A percentile compares a stretch with the other conserved stretches of the same genome.
Conservation (phyloP, 441 rosid species). For the Hura crepitans region DNA sequence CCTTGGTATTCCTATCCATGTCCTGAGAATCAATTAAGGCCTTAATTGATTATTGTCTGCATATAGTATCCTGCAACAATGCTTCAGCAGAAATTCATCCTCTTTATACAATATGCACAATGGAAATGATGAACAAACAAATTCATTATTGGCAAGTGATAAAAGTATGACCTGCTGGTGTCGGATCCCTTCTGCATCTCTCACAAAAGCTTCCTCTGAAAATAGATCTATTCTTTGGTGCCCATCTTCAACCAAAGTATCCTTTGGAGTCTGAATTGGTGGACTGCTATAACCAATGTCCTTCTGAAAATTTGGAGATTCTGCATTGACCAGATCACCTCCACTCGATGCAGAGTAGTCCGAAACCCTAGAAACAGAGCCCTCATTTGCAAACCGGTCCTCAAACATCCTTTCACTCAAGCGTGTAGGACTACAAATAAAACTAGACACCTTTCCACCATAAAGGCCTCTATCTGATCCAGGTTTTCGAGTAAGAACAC, state of each 20-base stretch:
- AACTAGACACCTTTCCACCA: conserved; percentile 61
- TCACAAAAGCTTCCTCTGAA: conserved; percentile 37
- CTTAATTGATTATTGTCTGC: not conserved
- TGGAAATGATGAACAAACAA: not conserved
- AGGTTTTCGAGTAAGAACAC: conserved; percentile 69
- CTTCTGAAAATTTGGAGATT: conserved; percentile 68
- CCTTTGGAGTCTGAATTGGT: conserved; percentile 44
- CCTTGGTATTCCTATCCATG: not conserved
- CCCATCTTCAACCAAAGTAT: conserved; percentile 36
- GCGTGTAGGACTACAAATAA: conserved; percentile 69
- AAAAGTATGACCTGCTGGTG: conserved; percentile 52
- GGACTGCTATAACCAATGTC: conserved; percentile 59
- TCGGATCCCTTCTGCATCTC: conserved; percentile 42
- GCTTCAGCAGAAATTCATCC: not conserved
- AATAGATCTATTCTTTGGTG: conserved; percentile 35
- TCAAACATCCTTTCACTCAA: conserved; percentile 55
- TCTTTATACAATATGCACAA: not conserved
- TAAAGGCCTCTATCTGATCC: conserved; percentile 79
- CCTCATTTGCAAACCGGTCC: conserved; percentile 80
- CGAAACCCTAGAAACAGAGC: conserved; percentile 75
- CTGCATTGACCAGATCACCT: conserved; percentile 59
- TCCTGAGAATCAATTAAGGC: not conserved
- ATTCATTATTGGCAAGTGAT: conserved; percentile 3
- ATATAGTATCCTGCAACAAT: not conserved
- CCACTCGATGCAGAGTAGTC: conserved; percentile 80